Conservation (phyloP, 2,329 filamentous ascomycete genomes). For the Clarireedia monteithiana region DNA sequence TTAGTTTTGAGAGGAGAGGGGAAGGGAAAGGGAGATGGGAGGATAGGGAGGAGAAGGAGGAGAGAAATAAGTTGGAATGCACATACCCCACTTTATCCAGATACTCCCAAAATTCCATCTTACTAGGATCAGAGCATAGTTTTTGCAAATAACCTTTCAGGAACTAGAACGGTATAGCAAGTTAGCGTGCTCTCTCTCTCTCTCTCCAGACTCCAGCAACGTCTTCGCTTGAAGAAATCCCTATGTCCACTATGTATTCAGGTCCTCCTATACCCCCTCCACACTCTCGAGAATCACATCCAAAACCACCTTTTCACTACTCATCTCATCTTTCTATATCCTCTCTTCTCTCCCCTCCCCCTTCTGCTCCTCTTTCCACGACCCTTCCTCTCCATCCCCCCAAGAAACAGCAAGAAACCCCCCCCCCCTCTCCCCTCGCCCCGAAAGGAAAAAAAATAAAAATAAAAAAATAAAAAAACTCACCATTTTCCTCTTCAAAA, state of each 20-base stretch:
- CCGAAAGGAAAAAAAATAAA: background rate
- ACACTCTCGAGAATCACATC: too few species aligned
- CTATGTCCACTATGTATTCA: too few species aligned
- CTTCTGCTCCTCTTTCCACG: too few species aligned
- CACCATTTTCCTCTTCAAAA: slow-evolving; percentile 49
- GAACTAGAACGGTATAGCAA: slow-evolving; percentile 42
- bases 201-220: too few species aligned
- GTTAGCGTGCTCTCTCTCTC: too few species aligned
- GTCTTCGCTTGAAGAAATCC: too few species aligned
- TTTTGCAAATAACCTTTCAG: slow-evolving; percentile 2
- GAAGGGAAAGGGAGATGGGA: background rate
- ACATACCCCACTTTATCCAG: slow-evolving; percentile 64
- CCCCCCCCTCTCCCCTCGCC: background rate
- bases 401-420: slow-evolving; percentile 48
- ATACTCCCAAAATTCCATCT: slow-evolving; percentile 54
- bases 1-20: background rate
- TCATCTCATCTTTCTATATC: too few species aligned
- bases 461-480: background rate
- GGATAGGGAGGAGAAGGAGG: background rate
- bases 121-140: slow-evolving; percentile 4
- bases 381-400: background rate
- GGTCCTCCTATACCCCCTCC: too few species aligned
- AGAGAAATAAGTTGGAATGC: background rate
- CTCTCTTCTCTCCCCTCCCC: too few species aligned
- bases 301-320: too few species aligned